Evolutionary conservation across 2,329 filamentous ascomycete species (phyloP).

Genomic region (Trichoderma sp.): DNA sequence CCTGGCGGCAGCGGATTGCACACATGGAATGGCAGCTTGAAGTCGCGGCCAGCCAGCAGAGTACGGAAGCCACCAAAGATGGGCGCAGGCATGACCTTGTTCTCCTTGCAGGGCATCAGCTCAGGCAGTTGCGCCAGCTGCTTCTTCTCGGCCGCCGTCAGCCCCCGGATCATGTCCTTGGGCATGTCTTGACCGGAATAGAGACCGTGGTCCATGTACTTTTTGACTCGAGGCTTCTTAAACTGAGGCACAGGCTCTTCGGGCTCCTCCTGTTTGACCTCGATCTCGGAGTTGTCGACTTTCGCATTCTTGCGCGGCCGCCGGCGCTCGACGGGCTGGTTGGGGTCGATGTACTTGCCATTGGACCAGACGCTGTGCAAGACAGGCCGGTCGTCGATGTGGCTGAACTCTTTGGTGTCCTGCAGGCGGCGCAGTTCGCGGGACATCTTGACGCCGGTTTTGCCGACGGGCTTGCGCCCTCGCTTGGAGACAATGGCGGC

Average conservation of each 20-base stretch:
- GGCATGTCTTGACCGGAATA: slow-evolving; percentile 79
- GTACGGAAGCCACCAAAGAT: slow-evolving; percentile 76
- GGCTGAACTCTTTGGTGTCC: slow-evolving; percentile 65
- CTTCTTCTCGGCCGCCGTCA: slow-evolving; percentile 58
- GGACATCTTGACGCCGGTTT: slow-evolving; percentile 48
- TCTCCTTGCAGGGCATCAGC: slow-evolving; percentile 53
- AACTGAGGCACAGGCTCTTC: slow-evolving; percentile 45
- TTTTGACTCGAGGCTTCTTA: slow-evolving; percentile 63
- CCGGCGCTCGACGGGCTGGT: slow-evolving; percentile 46
- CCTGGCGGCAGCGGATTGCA: slow-evolving; percentile 85
- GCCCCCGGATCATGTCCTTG: slow-evolving; percentile 50
- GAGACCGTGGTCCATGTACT: slow-evolving; percentile 79
- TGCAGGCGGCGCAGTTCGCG: slow-evolving; percentile 64
- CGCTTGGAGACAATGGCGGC: slow-evolving; percentile 63
- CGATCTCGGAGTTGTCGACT: slow-evolving; percentile 27
- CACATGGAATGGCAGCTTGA: slow-evolving; percentile 86
- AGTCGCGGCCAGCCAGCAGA: slow-evolving; percentile 75
- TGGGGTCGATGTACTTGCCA: slow-evolving; percentile 61
- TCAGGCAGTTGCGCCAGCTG: slow-evolving; percentile 53
- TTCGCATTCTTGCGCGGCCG: slow-evolving; percentile 38
- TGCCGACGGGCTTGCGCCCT: slow-evolving; percentile 57
- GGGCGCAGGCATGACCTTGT: slow-evolving; percentile 69
- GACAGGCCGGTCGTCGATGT: slow-evolving; percentile 62
- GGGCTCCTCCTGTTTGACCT: slow-evolving; percentile 38
- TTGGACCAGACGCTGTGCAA: slow-evolving; percentile 66